These are phyloP conservation scores for Metschnikowia aberdeeniae DNA, from an alignment of 805 yeast species.

Conservation along the genomic window DNA sequence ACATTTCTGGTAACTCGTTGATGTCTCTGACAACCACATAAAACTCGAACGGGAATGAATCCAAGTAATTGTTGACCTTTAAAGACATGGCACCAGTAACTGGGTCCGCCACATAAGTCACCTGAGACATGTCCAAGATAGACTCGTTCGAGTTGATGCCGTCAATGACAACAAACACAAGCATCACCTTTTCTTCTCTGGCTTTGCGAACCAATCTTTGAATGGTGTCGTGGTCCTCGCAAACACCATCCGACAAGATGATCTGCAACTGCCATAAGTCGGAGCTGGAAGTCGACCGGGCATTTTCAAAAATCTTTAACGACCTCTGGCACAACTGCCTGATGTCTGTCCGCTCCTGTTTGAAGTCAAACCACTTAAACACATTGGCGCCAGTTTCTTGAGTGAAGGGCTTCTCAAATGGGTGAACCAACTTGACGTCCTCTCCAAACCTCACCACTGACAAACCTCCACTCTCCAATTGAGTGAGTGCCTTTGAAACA, in stretches of 20 bases:
- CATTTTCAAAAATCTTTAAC: slow-evolving; percentile 65
- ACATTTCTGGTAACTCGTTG: slow-evolving; percentile 85
- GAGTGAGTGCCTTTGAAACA: slow-evolving; percentile 90
- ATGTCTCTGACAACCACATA: slow-evolving; percentile 91
- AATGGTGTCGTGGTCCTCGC: slow-evolving; percentile 87
- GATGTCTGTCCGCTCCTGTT: slow-evolving; percentile 83
- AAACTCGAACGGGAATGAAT: slow-evolving; percentile 94
- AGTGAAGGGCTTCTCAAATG: slow-evolving; percentile 81
- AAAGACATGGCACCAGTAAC: slow-evolving; percentile 65
- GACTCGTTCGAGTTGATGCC: slow-evolving; percentile 83
- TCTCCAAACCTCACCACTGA: slow-evolving; percentile 91
- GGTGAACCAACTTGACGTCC: slow-evolving; percentile 76
- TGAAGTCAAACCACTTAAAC: slow-evolving; percentile 86
- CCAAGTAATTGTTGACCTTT: slow-evolving; percentile 79
- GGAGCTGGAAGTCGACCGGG: slow-evolving; percentile 39
- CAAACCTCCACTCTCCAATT: slow-evolving; percentile 89
- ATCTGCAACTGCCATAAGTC: slow-evolving; percentile 94
- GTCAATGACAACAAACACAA: slow-evolving; percentile 91
- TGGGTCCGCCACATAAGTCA: slow-evolving; percentile 65
- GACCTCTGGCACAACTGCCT: slow-evolving; percentile 68
- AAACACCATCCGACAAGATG: slow-evolving; percentile 92
- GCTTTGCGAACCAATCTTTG: slow-evolving; percentile 86
- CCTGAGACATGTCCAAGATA: slow-evolving; percentile 93
- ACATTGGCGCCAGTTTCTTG: slow-evolving; percentile 78
- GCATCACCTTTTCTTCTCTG: slow-evolving; percentile 86